Evolutionary conservation across 805 yeast species (phyloP), one percentile per base, ranked within the genome.

Genomic region (Ogataea ganodermae): DNA sequence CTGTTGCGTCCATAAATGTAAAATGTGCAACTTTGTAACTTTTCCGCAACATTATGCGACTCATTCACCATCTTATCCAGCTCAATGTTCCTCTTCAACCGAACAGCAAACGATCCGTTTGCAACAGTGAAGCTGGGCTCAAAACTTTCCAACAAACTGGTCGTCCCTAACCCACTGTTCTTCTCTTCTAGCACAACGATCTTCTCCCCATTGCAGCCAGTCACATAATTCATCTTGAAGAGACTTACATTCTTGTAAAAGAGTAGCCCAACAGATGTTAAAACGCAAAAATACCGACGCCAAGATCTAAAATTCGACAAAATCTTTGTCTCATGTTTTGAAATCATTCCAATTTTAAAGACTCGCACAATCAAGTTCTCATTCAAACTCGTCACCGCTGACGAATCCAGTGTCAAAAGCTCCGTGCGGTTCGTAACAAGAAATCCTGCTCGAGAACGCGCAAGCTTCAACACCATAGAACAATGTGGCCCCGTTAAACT

Each of bases 241-340:
- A 60, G 66, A 21, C 68, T 66, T 37, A 69, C 52, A 38, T 66
- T 68, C 33, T 73, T 76, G 58, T 72, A 79, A 24, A 79, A 61
- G 12, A 77, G 63, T 17, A 79, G 52, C 1, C 83, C 83, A 49
- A 75, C 69, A 0, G 77, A 64, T 0, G 84, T 79, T 39, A 79
- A 57, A n/a, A 79, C 59, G 20, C 74, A 79, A 54, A 65, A 73
- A 45, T 72, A 72, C 28, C 66, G 69, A 47, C 65, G 75, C 82
- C 81, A 76, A 2, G 61, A 47, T 36, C 59, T 60, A 14, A 54
- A 41, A 30, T 54, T 59, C 2, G 64, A 48, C 18, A 61, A 42
- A 24, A 56, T 54, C 42, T 63, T 64, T 1, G 66, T 55, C 51
- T 76, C 80, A 48, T 75, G 73, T 35, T 65, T 61, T 35, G 65